Base-by-base conservation (phyloP, 2,329 filamentous ascomycete genomes). In the Capronia coronata region DNA sequence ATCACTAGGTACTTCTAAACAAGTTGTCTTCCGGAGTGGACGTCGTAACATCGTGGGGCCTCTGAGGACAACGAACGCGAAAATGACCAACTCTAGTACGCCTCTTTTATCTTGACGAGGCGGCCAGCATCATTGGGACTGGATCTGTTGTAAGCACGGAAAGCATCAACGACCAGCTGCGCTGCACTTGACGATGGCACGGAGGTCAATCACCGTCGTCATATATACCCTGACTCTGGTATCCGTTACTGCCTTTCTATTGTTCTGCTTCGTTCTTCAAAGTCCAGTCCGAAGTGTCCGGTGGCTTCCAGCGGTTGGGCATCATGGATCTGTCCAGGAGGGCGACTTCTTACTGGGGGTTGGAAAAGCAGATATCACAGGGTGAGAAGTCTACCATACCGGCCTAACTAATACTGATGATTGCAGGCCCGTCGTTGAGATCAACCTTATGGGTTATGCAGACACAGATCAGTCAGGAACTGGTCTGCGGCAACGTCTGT, bases 381-480 rank as follows among this genome's bases (percentile, higher is more conserved):
- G 83, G 76, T 82, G 72, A 44, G 41, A 38, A 43, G 14, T 7
- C 18, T 19, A 27, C 13, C 16, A 18, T 23, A 13, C 21, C 44
- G 14, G 45, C 16, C 14, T 46, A 40, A n/a, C 49, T 18, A 29
- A 5, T 19, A 19, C 18, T 52, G 47, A 54, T 14, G 7, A 16
- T 38, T 29, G 13, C 54, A 80, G 86, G 1, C 88, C 89, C 0
- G 87, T 94, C 10, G 89, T 94, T 18, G 88, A 96, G 67, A 79
- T 96, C 63, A 89, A 88, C 61, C 78, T 96, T 64, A 93, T 91
- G 76, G 90, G 90, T 54, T 96, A 96, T 71, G 91, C 91, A 25
- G 86, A 90, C 66, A 73, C 83, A n/a, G 78, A 79, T 35, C 91
- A 97, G 70, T 71, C 84, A 23, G 91, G 91, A 39, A 83, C 82